Base-by-base conservation (phyloP, 2,329 filamentous ascomycete genomes). In the Pyrenophora teres region DNA sequence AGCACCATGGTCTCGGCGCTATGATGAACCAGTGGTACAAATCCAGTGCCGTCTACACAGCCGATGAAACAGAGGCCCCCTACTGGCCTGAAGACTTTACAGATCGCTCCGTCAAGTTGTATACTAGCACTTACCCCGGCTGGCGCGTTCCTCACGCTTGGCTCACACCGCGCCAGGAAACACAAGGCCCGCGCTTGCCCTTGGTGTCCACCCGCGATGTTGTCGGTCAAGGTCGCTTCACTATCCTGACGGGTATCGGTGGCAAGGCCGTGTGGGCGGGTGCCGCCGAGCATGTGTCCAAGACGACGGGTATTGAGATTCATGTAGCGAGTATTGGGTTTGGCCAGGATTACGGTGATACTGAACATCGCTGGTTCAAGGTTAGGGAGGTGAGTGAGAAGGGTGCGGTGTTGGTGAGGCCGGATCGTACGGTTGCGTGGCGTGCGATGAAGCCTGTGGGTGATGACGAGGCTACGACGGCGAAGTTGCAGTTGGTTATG, bases 11-110 rank as follows among this genome's bases (percentile, higher is more conserved):
- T 13, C 31, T 44, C 9, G 47, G 47, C 15, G 47, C 47, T 8
- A 50, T 50, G 47, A 50, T 50, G 47, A 50, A 50, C 32, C 47
- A 50, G 25, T 44, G 35, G 35, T 50, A 50, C 40, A 44, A 39
- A 30, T 45, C 41, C 18, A 35, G 36, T 16, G 48, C 48, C 6
- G 37, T 51, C 2, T 51, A 51, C 30, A 46, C 41, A 1, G 30
- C 27, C 13, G 48, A 51, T 12, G 48, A 46, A 10, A 43, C 40
- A 1, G 13, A 37, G 19, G 23, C 30, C 18, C 47, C 47, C 6
- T 33, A 43, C 25, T 50, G 40, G 47, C 40, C 47, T 3, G 18
- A 35, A 4, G 25, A 39, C 16, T 33, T 39, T 6, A 39, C 40
- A 6, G 38, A 36, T n/a, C 39, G 39, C 19, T 49, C 46, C 8